Evolutionary conservation across 768 basidiomycete species (phyloP).

Genomic region (Ramaria rubella): DNA sequence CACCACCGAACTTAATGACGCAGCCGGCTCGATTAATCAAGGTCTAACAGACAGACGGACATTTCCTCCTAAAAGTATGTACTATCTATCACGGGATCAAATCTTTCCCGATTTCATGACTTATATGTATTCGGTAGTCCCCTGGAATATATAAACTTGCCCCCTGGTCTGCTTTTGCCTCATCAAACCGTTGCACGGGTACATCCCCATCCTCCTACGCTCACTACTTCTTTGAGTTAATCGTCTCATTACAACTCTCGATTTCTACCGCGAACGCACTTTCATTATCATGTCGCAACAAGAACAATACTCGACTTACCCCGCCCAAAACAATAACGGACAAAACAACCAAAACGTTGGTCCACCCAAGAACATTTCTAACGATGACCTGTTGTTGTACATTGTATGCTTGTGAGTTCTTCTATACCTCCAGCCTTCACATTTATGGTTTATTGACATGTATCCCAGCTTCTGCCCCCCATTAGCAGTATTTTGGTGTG

Average conservation of each 20-base stretch:
- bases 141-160: not conserved
- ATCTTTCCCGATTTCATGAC: not conserved
- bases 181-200: conserved; percentile 3
- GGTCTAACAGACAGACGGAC: not conserved
- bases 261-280: not conserved
- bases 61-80: not conserved
- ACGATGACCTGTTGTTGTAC: conserved; percentile 5
- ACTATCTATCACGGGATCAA: not conserved
- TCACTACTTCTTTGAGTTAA: not conserved
- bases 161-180: not conserved
- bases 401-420: conserved; percentile 4
- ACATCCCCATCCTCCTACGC: not conserved
- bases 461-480: conserved; percentile 1
- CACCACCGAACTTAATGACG: not conserved
- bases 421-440: not conserved
- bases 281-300: conserved; percentile 1
- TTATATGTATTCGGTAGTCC: not conserved
- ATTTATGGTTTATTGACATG: not conserved
- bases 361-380: conserved; percentile 6
- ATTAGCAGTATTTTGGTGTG: conserved; percentile 3
- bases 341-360: not conserved
- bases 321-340: not conserved
- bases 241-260: not conserved
- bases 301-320: not conserved
- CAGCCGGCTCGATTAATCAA: not conserved